Evolutionary conservation across 768 basidiomycete genomes (phyloP).

Genomic region (Mycena chlorophos): DNA sequence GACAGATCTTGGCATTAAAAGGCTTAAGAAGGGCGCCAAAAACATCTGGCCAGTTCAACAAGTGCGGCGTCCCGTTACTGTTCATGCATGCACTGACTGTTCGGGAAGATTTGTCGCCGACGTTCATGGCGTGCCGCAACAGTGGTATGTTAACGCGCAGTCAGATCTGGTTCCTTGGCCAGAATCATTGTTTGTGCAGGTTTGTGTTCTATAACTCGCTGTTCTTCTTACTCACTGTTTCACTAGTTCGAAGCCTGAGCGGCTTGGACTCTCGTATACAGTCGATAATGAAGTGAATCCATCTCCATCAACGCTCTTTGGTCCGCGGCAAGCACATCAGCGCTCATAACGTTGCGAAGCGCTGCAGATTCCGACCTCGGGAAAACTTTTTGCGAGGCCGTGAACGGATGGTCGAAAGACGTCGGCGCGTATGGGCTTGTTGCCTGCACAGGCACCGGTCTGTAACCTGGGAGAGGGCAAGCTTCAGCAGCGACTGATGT

Average conservation of each 20-base stretch:
- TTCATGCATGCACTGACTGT: neutral
- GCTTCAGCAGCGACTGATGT: neutral
- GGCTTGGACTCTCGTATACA: too few species aligned
- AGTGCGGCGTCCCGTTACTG: conserved; percentile 27
- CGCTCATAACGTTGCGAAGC: neutral
- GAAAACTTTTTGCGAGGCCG: too few species aligned
- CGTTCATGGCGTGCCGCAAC: conserved; percentile 28
- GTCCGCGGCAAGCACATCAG: neutral
- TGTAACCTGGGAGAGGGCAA: neutral
- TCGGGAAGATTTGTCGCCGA: conserved; percentile 35
- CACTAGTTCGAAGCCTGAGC: conserved; percentile 8
- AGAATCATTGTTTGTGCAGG: conserved; percentile 43
- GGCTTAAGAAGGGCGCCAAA: conserved; percentile 40
- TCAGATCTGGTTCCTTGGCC: conserved; percentile 45
- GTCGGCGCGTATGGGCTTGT: too few species aligned
- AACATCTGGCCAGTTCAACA: conserved; percentile 39
- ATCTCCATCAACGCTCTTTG: neutral
- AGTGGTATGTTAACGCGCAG: conserved; percentile 29
- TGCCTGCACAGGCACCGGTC: too few species aligned
- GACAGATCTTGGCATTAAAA: conserved; percentile 46
- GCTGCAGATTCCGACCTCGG: too few species aligned
- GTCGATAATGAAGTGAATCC: too few species aligned
- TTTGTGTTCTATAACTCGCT: neutral
- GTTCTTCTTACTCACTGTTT: neutral
- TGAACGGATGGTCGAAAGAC: too few species aligned